A percentile compares a stretch with the other conserved stretches of the same genome.
phyloP scores from a whole-genome alignment of 164 flowering plant genomes.

The Cinnamomum chago region DNA sequence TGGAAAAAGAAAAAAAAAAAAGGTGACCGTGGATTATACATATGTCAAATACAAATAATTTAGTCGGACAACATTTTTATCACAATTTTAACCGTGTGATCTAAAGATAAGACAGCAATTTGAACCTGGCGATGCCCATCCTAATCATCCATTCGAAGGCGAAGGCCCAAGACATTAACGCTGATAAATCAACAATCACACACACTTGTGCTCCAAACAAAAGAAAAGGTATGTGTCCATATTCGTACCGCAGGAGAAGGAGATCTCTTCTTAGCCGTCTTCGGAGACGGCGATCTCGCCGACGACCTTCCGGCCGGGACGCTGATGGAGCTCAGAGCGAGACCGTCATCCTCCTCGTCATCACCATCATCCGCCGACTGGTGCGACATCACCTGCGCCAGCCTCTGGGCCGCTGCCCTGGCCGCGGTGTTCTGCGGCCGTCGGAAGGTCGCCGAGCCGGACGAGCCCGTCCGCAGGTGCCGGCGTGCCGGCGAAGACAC shows the following conservation, averaged over 20 bases:
- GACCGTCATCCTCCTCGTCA: conserved; percentile 40
- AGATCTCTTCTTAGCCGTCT: conserved; percentile 27
- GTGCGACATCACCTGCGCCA: conserved; percentile 81
- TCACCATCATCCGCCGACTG: conserved; percentile 48
- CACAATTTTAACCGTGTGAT: too few species aligned
- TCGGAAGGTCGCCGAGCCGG: conserved; percentile 26
- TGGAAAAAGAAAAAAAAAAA: too few species aligned
- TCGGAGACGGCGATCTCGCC: conserved; percentile 20
- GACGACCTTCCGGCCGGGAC: conserved; percentile 38
- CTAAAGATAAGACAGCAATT: too few species aligned
- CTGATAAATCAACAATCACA: too few species aligned
- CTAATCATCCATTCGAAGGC: too few species aligned
- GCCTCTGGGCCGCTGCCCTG: conserved; percentile 89
- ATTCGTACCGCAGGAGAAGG: background rate
- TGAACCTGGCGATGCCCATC: too few species aligned
- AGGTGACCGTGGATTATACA: too few species aligned
- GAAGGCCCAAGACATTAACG: too few species aligned
- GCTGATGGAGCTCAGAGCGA: conserved; percentile 33
- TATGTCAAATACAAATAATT: too few species aligned
- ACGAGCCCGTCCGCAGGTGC: conserved; percentile 56
- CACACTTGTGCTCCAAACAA: too few species aligned
- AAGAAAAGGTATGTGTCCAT: too few species aligned
- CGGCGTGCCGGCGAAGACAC: conserved; percentile 46
- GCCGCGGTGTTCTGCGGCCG: conserved; percentile 57
- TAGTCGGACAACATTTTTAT: too few species aligned